A percentile compares a stretch with the other conserved stretches of the same genome.
Conservation (phyloP, 2,329 filamentous ascomycete genomes). For the Amylocarpus encephaloides region DNA sequence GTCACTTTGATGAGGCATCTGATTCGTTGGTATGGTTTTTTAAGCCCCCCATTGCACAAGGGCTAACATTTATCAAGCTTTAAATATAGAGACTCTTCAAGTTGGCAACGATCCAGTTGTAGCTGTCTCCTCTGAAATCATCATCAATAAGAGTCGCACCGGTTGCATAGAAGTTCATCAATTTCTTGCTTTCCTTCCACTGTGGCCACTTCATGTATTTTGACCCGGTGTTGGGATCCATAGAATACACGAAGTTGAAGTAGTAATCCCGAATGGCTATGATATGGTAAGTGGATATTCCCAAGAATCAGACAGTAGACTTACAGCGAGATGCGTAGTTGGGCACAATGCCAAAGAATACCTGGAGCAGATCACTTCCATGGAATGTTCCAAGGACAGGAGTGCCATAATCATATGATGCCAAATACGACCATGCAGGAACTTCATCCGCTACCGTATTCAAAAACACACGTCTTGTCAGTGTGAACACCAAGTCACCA, state of each 20-base stretch:
- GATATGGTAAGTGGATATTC: conserved; percentile 1
- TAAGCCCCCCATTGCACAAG: not conserved
- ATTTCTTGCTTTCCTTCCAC: conserved; percentile 43
- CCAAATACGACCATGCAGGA: conserved; percentile 67
- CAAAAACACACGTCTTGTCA: conserved; percentile 62
- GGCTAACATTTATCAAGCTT: not conserved
- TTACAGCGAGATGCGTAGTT: conserved; percentile 43
- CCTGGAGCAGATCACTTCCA: conserved; percentile 59
- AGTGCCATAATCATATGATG: conserved; percentile 64
- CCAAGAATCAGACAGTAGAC: not conserved
- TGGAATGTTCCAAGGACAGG: conserved; percentile 74
- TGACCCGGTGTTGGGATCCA: conserved; percentile 57
- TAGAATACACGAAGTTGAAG: conserved; percentile 62
- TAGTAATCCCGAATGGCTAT: conserved; percentile 58
- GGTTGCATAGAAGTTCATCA: conserved; percentile 44
- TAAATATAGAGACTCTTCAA: conserved; percentile 21
- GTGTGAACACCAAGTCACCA: conserved; percentile 69
- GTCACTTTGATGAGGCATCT: too few species aligned
- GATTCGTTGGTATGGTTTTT: too few species aligned
- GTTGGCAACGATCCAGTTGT: conserved; percentile 35
- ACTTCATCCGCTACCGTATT: conserved; percentile 41
- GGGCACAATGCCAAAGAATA: conserved; percentile 43
- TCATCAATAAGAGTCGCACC: conserved; percentile 37
- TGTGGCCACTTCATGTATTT: conserved; percentile 41
- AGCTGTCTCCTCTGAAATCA: conserved; percentile 41